Percentiles rank a stretch among this genome's conserved stretches.
These are phyloP conservation scores for Nicotiana tabacum DNA, from an alignment of 257 asterid species.

Conservation along the genomic window DNA sequence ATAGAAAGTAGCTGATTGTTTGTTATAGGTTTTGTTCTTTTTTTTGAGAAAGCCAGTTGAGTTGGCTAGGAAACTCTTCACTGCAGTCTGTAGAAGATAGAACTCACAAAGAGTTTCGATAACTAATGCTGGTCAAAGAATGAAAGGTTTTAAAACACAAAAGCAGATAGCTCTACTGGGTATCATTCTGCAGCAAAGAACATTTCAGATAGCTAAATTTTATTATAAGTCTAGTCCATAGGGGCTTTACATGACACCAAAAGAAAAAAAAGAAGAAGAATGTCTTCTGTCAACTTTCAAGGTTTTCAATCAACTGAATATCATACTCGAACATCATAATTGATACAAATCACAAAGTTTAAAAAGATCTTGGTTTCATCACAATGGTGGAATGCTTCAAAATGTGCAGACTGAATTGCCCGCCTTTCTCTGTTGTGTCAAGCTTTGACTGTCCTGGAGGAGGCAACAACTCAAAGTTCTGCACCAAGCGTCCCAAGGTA, in stretches of 20 bases:
- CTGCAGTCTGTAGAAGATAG: too few species aligned
- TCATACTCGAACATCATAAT: neutral
- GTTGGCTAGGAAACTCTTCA: too few species aligned
- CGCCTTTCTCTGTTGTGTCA: constrained; percentile 65
- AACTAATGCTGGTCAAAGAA: too few species aligned
- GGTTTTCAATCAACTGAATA: neutral
- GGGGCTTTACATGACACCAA: neutral
- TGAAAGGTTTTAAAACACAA: too few species aligned
- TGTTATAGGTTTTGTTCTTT: too few species aligned
- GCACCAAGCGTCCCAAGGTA: constrained; percentile 70
- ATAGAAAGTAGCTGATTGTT: too few species aligned
- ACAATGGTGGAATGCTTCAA: constrained; percentile 70
- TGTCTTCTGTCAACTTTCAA: neutral
- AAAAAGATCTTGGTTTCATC: constrained; percentile 44
- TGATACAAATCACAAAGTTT: neutral
- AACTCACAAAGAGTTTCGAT: too few species aligned
- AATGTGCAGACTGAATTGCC: constrained; percentile 71
- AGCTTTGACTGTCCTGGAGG: constrained; percentile 72
- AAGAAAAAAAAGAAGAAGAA: neutral
- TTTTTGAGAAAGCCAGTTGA: too few species aligned
- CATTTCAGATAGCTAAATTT: neutral
- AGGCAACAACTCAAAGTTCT: constrained; percentile 78
- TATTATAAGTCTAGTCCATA: neutral
- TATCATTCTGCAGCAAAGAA: neutral
- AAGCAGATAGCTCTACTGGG: too few species aligned